Evolutionary conservation across 768 basidiomycete genomes (phyloP), one percentile per base, ranked within the genome.

Genomic region (Suillus clintonianus): DNA sequence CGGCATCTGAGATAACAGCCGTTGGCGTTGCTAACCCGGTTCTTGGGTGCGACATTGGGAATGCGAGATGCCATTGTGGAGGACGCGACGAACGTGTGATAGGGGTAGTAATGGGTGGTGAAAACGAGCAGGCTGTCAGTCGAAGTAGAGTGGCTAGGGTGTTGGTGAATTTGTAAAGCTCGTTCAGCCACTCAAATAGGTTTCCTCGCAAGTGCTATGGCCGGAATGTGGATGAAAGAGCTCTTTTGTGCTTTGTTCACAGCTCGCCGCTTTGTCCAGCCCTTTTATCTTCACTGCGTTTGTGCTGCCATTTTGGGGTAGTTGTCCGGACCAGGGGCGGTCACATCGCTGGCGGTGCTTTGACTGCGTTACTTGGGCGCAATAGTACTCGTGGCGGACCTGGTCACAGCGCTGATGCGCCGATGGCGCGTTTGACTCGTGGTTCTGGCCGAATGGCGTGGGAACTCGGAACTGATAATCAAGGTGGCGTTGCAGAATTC

Each of bases 141-240:
- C 32, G 5, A 53, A 13, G 50, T 32, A 51, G 54, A 22, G 34
- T 42, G 24, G 24, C 22, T 47, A 30, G 42, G 48, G 22, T 55
- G 51, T 63, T 62, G 24, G 34, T 45, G 30, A 27, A 51, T 37
- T 39, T 47, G 37, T 14, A 34, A 10, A 15, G 13, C 30, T 63
- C 27, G 59, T 53, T n/a, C 55, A n/a, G 32, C 53, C 10, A 65
- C 61, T 76, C 62, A 77, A 70, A 71, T 76, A 72, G 36, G 6
- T 51, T 64, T 43, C 37, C 37, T 51, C 11, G 54, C 24, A 5
- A 58, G 24, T 57, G 62, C 70, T 74, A 74, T 70, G 70, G 63
- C 37, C 27, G 7, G 10, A 11, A 22, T 45, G 60, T 65, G 67
- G 64, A 50, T 59, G 32, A 64, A 65, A 39, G 56, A 41, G 41